Percentiles rank a stretch among this genome's conserved stretches.
Conservation (phyloP, 2,329 filamentous ascomycete genomes). For the Paradendryphiella salina region DNA sequence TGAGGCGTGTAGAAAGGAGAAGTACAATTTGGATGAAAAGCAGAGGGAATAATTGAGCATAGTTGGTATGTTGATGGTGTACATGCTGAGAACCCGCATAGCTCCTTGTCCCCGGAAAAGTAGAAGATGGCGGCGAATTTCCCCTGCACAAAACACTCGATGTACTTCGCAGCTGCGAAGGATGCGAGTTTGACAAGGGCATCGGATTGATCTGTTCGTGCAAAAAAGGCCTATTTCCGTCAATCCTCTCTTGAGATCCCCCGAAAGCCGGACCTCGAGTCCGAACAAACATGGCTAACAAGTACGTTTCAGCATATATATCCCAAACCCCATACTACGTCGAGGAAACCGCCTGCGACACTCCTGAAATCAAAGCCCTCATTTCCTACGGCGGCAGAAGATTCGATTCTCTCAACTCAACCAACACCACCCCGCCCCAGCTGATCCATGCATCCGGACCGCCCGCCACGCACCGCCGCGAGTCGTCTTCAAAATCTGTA, state of each 20-base stretch:
- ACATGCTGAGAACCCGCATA: slow-evolving; percentile 39
- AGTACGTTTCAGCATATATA: slow-evolving; percentile 32
- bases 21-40: background rate
- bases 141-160: slow-evolving; percentile 35
- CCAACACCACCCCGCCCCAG: slow-evolving; percentile 28
- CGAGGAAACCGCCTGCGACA: slow-evolving; percentile 32
- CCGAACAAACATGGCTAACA: slow-evolving; percentile 2
- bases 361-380: slow-evolving; percentile 36
- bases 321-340: slow-evolving; percentile 39
- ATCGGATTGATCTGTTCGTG: slow-evolving; percentile 41
- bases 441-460: slow-evolving; percentile 35
- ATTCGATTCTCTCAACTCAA: slow-evolving; percentile 31
- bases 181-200: slow-evolving; percentile 32
- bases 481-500: slow-evolving; percentile 25
- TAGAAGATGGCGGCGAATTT: slow-evolving; percentile 40
- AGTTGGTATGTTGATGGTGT: background rate
- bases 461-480: slow-evolving; percentile 22
- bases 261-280: too few species aligned
- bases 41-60: slow-evolving; percentile 47
- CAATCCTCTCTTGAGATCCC: background rate
- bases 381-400: slow-evolving; percentile 38
- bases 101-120: slow-evolving; percentile 47
- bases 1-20: background rate
- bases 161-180: slow-evolving; percentile 25
- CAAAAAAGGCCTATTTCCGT: background rate